Evolutionary conservation across 192 early-diverging fungal genomes (phyloP).

Genomic region (Backusella parvicylindrica): DNA sequence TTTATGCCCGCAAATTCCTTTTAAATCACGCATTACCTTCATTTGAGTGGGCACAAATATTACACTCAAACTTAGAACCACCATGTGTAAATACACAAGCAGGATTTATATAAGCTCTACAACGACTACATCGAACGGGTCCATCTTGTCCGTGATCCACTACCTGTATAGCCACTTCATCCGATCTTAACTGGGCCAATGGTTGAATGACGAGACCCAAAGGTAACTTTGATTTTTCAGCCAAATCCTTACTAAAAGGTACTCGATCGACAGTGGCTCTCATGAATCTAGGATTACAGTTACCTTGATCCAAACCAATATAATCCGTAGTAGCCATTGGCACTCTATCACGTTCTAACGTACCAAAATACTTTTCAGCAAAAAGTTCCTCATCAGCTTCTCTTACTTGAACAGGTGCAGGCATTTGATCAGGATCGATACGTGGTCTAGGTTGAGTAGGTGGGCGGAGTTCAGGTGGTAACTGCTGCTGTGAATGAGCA

Average conservation of each 20-base stretch:
- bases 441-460: slow-evolving; percentile 45
- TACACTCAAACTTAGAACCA: slow-evolving; percentile 89
- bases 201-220: slow-evolving; percentile 90
- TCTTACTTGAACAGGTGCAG: slow-evolving; percentile 84
- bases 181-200: slow-evolving; percentile 78
- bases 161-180: slow-evolving; percentile 83
- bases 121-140: slow-evolving; percentile 87
- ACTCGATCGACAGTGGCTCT: slow-evolving; percentile 88
- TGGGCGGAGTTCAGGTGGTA: slow-evolving; percentile 27
- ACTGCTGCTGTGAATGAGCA: slow-evolving; percentile 21
- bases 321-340: slow-evolving; percentile 85
- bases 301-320: slow-evolving; percentile 87
- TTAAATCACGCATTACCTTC: slow-evolving; percentile 51
- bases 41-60: slow-evolving; percentile 86
- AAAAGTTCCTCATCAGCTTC: slow-evolving; percentile 76
- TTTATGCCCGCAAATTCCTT: background rate
- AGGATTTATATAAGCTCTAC: slow-evolving; percentile 95
- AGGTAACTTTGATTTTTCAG: slow-evolving; percentile 75
- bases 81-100: slow-evolving; percentile 85
- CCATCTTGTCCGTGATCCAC: slow-evolving; percentile 90
- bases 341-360: slow-evolving; percentile 61
- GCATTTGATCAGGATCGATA: slow-evolving; percentile 97
- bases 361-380: slow-evolving; percentile 68
- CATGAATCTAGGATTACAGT: slow-evolving; percentile 87
- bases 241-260: slow-evolving; percentile 81